Conservation (phyloP, 305 asterid genomes). For the Solanum hybrid region DNA sequence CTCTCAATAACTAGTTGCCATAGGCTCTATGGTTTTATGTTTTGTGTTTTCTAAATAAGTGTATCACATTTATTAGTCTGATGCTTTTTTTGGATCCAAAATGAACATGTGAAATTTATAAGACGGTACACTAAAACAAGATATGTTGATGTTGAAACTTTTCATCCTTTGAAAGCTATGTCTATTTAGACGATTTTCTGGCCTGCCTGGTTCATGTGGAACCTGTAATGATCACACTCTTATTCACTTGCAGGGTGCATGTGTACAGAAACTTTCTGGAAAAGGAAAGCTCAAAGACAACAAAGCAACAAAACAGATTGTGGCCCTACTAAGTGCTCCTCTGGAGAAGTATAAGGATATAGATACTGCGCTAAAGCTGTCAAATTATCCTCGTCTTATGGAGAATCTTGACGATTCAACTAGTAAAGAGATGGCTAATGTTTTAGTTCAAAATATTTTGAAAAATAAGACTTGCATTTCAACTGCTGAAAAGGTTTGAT, state of each 20-base stretch:
- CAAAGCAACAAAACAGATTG: conserved; percentile 83
- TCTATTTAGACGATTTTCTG: neutral
- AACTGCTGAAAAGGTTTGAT: conserved; percentile 77
- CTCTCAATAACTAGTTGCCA: neutral
- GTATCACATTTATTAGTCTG: neutral
- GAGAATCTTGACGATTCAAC: conserved; percentile 72
- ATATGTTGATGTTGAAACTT: neutral
- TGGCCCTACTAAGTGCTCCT: conserved; percentile 96
- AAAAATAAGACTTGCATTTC: conserved; percentile 70
- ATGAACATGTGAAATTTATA: neutral
- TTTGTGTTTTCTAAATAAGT: neutral
- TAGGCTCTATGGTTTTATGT: neutral
- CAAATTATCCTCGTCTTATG: conserved; percentile 81
- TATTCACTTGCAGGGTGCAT: conserved; percentile 69
- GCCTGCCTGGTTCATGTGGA: neutral
- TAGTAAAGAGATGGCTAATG: conserved; percentile 89
- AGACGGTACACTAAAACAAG: neutral
- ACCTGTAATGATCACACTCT: neutral
- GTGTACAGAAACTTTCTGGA: conserved; percentile 71
- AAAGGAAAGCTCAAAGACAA: conserved; percentile 75
- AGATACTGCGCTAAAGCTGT: conserved; percentile 80
- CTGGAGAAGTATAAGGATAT: conserved; percentile 87
- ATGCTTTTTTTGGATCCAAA: neutral
- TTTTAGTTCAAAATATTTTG: conserved; percentile 78
- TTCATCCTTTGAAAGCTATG: neutral